Evolutionary conservation across 768 basidiomycete species (phyloP), one percentile per base, ranked within the genome.

Genomic region (Dacryopinax primogenitus): DNA sequence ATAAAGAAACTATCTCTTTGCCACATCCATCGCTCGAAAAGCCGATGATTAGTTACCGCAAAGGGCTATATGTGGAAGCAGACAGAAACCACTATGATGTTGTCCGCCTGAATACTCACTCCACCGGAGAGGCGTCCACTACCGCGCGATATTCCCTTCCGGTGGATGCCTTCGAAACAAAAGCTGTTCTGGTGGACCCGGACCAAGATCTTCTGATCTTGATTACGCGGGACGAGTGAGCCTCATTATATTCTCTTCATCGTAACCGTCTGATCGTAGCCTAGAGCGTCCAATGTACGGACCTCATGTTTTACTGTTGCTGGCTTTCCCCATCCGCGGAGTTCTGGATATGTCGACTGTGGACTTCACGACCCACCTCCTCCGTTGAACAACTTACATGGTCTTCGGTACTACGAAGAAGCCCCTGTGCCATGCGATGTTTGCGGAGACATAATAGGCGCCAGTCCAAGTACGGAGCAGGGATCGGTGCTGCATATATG

Each of bases 361-460:
- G 51, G 51, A 21, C 12, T 30, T 9, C 51, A 58, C 32, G 51
- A 11, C 32, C 51, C 51, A 15, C 51, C 51, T 13, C 51, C 51
- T 28, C 51, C 51, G 26, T 18, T 58, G 9, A 21, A 58, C 51
- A 58, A 58, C 51, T 4, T 58, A 30, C 51, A 58, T 58, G 51
- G 51, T 30, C 51, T 58, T 13, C 51, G 32, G 26, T 58, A 58
- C 26, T 58, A 58, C 51, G 51, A 58, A 30, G 51, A 58, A 30
- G 51, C 51, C 9, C 51, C 51, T 28, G 51, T 58, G 26, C 51
- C 51, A 58, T 58, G 51, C 51, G 51, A 58, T 21, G 30, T 58
- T 11, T 58, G 51, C 26, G 51, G 51, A 7, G 51, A 58, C 30
- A 9, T 28, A 7, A 58, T 58, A 7, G 51, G 26, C 26, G 51